Conservation (phyloP, 306 rosid genomes). For the Ammopiptanthus mongolicus region DNA sequence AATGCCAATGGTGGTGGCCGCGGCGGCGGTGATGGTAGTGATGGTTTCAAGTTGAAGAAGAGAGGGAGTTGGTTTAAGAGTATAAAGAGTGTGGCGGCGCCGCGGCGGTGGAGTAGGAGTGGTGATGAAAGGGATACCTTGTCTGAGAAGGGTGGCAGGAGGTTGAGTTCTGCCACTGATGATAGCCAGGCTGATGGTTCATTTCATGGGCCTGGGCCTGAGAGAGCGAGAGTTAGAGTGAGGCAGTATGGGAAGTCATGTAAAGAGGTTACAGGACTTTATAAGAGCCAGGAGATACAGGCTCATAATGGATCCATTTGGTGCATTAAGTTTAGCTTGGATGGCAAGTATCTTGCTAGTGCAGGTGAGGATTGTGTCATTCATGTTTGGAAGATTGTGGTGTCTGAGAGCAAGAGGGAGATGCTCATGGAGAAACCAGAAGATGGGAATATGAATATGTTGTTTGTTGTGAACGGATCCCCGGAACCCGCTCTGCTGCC, state of each 20-base stretch:
- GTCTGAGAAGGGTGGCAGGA: slow-evolving; percentile 77
- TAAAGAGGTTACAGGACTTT: slow-evolving; percentile 63
- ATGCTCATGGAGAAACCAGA: slow-evolving; percentile 64
- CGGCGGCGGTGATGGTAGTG: background rate
- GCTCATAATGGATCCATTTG: slow-evolving; percentile 82
- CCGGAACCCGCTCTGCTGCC: slow-evolving; percentile 55
- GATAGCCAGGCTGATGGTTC: slow-evolving; percentile 81
- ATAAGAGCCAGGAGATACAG: slow-evolving; percentile 75
- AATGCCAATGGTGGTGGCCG: slow-evolving; percentile 43
- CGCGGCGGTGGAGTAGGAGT: slow-evolving; percentile 48
- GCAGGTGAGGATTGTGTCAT: slow-evolving; percentile 87
- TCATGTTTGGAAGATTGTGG: slow-evolving; percentile 77
- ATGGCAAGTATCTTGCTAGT: slow-evolving; percentile 80
- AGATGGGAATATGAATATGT: slow-evolving; percentile 51
- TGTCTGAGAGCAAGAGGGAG: slow-evolving; percentile 70
- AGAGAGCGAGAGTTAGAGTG: slow-evolving; percentile 67
- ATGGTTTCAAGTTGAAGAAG: slow-evolving; percentile 51
- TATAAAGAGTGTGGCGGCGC: slow-evolving; percentile 56
- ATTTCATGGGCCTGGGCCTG: slow-evolving; percentile 79
- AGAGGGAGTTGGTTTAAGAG: slow-evolving; percentile 73
- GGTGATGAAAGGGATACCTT: slow-evolving; percentile 78
- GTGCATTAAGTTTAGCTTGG: slow-evolving; percentile 84
- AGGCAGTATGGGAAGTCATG: slow-evolving; percentile 76
- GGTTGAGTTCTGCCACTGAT: slow-evolving; percentile 90
- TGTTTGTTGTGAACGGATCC: slow-evolving; percentile 61